These are phyloP conservation scores for Sambucus nigra DNA, from an alignment of 129 eudicot species.

Conservation along the genomic window DNA sequence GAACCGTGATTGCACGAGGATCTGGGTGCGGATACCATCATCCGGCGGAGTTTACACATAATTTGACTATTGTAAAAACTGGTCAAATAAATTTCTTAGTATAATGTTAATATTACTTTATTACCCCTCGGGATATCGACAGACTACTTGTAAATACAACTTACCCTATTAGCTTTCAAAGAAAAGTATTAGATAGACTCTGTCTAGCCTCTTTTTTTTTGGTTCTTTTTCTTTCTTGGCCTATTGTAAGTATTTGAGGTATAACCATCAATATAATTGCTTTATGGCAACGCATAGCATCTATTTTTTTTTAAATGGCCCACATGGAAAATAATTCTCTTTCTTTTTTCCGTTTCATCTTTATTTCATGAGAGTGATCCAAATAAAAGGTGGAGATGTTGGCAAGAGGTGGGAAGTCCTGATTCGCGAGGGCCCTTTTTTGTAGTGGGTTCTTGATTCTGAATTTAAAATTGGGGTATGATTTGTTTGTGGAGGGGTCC, in stretches of 20 bases:
- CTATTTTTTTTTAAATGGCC: conserved; percentile 10
- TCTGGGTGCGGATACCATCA: neutral
- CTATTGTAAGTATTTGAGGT: conserved; percentile 33
- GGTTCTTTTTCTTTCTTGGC: conserved; percentile 18
- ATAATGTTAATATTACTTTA: neutral
- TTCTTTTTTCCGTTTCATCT: conserved; percentile 20
- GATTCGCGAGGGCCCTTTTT: conserved; percentile 20
- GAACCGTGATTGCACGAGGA: conserved; percentile 20
- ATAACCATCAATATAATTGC: conserved; percentile 18
- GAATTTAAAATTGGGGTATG: conserved; percentile 8
- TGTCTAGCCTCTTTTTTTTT: conserved; percentile 4
- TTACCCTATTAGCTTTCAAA: conserved; percentile 4
- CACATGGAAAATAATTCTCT: conserved; percentile 23
- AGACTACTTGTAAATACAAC: conserved; percentile 20
- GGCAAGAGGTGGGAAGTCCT: conserved; percentile 21
- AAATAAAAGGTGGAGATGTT: conserved; percentile 12
- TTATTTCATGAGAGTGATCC: conserved; percentile 15
- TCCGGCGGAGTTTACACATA: too few species aligned
- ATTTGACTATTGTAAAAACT: too few species aligned
- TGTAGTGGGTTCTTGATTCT: conserved; percentile 40
- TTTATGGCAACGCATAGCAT: conserved; percentile 41
- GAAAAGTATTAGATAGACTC: conserved; percentile 14
- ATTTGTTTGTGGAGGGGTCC: conserved; percentile 21
- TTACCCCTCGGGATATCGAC: conserved; percentile 5
- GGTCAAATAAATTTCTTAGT: too few species aligned